phyloP scores from a whole-genome alignment of 495 filamentous ascomycete genomes.

The Neurospora intermedia region DNA sequence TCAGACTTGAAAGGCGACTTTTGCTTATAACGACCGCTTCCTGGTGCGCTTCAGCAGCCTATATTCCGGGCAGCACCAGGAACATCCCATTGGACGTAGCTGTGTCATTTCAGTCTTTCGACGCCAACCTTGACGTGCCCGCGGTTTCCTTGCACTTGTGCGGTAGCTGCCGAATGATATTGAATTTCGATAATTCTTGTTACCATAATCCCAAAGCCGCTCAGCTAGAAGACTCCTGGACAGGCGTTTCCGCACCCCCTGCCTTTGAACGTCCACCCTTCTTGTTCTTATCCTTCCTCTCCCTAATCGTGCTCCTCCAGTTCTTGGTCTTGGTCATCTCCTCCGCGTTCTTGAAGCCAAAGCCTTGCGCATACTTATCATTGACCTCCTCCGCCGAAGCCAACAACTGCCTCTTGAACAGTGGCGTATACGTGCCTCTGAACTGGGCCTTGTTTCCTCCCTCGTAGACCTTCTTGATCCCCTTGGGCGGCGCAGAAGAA shows the following conservation, averaged over 20 bases:
- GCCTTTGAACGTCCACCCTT: conserved; percentile 14
- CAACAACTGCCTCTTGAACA: conserved; percentile 54
- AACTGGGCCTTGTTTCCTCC: conserved; percentile 51
- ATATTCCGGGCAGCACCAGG: not conserved
- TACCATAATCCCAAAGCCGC: not conserved
- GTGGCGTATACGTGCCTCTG: conserved; percentile 57
- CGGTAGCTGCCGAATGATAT: not conserved
- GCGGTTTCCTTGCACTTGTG: not conserved
- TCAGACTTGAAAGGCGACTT: not conserved
- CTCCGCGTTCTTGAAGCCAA: conserved; percentile 43
- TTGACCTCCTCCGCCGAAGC: conserved; percentile 63
- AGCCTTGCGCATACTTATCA: conserved; percentile 61
- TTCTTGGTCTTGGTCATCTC: conserved; percentile 31
- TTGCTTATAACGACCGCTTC: not conserved
- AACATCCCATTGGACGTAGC: not conserved
- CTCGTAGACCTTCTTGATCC: conserved; percentile 53
- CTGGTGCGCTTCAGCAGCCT: not conserved
- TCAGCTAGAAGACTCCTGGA: not conserved
- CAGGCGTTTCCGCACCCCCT: not conserved
- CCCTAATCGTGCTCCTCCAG: conserved; percentile 24
- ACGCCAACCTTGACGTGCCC: not conserved
- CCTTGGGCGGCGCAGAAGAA: conserved; percentile 19
- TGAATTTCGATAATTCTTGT: not conserved
- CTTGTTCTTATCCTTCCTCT: conserved; percentile 6
- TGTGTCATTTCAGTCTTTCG: not conserved